phyloP scores from a whole-genome alignment of 2,329 filamentous ascomycete species.

The Trichoderma koningii region DNA sequence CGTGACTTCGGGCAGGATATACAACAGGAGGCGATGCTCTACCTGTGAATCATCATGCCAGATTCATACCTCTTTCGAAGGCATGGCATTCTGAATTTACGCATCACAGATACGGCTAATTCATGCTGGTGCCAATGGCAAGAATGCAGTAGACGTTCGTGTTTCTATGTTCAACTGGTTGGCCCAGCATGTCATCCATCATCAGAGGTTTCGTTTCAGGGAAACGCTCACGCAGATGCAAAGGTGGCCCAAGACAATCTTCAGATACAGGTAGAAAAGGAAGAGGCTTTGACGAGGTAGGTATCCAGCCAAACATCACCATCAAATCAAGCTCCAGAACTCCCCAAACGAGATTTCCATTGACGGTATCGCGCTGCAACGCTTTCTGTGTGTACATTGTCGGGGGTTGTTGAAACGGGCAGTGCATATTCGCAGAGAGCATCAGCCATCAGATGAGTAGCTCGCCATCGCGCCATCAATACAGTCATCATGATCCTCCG shows the following conservation, averaged over 20 bases:
- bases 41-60: too few species aligned
- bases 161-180: neutral
- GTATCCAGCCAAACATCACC: too few species aligned
- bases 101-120: too few species aligned
- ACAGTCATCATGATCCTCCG: too few species aligned
- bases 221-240: neutral
- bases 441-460: too few species aligned
- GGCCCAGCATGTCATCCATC: neutral
- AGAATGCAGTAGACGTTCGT: neutral
- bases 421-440: neutral
- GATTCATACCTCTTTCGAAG: too few species aligned
- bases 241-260: neutral
- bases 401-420: too few species aligned
- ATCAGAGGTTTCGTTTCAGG: neutral
- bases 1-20: neutral
- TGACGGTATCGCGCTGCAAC: neutral
- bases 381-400: neutral
- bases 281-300: too few species aligned
- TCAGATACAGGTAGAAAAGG: neutral
- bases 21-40: too few species aligned
- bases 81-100: too few species aligned
- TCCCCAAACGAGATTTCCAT: neutral
- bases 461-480: too few species aligned
- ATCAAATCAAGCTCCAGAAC: neutral
- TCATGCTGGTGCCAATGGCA: too few species aligned